Percentiles rank a stretch among this genome's conserved stretches.
Evolutionary conservation across 129 eudicot species (phyloP).

Genomic region (Centella asiatica): DNA sequence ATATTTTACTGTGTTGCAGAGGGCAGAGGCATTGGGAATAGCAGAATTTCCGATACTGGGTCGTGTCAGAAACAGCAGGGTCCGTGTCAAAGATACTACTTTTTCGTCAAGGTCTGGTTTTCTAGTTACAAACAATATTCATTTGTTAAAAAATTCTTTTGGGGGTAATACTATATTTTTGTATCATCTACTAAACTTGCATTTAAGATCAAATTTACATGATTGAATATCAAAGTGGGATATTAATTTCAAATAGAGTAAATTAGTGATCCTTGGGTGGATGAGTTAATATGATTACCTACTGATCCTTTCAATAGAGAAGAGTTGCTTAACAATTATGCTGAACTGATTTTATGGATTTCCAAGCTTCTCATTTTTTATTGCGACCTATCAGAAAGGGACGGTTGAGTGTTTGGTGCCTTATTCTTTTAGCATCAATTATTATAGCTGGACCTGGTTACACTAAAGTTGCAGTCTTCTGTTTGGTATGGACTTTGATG

Average conservation of each 20-base stretch:
- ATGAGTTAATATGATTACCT: neutral
- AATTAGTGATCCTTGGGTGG: neutral
- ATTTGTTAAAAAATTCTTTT: neutral
- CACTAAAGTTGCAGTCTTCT: neutral
- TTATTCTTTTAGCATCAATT: no score
- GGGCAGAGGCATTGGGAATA: slow-evolving; percentile 73
- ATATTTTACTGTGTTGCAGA: slow-evolving; percentile 36
- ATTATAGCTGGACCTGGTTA: no score
- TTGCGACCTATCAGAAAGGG: no score
- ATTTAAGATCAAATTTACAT: neutral
- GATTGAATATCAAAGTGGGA: neutral
- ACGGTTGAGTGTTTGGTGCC: no score
- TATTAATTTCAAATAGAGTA: neutral
- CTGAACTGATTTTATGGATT: neutral
- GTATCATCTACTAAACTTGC: neutral
- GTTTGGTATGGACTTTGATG: neutral
- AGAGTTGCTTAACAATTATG: neutral
- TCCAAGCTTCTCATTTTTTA: neutral
- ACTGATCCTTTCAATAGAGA: neutral
- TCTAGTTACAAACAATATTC: neutral
- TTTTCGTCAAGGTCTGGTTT: slow-evolving; percentile 76
- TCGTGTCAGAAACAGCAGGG: slow-evolving; percentile 84
- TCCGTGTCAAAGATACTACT: slow-evolving; percentile 74
- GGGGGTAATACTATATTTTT: neutral
- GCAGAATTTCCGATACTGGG: slow-evolving; percentile 92